Evolutionary conservation across 2,329 filamentous ascomycete genomes (phyloP).

Genomic region (Fusarium cicatricum): DNA sequence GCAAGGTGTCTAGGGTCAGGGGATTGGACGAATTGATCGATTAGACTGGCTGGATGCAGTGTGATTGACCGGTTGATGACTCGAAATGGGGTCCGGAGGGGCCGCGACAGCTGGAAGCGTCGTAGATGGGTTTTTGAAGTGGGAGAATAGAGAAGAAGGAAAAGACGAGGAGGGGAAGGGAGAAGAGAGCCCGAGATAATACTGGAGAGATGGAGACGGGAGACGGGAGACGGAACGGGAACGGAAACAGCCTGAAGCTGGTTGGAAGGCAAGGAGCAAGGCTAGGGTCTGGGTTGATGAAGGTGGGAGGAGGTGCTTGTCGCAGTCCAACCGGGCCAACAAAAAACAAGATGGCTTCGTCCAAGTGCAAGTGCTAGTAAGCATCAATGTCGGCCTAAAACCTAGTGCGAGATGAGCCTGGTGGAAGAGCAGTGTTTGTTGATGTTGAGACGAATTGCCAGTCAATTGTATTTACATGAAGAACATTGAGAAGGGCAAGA

Average conservation of each 20-base stretch:
- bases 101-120: constrained; percentile 12
- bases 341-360: constrained; percentile 18
- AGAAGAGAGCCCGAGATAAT: neutral
- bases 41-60: constrained; percentile 20
- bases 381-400: constrained; percentile 1
- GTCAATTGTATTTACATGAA: neutral
- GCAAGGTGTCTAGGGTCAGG: constrained; percentile 30
- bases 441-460: neutral
- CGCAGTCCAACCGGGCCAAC: constrained; percentile 25
- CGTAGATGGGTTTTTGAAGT: constrained; percentile 7
- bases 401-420: neutral
- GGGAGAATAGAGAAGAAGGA: constrained; percentile 5
- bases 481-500: neutral
- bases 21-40: constrained; percentile 18
- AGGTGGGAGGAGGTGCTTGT: constrained; percentile 17
- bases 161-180: constrained; percentile 2
- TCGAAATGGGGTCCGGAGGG: constrained; percentile 11
- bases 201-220: constrained; percentile 1
- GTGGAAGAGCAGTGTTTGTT: neutral
- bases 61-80: constrained; percentile 21
- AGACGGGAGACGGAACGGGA: constrained; percentile 19
- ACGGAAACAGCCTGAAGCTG: neutral
- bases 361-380: constrained; percentile 11
- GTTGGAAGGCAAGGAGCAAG: constrained; percentile 6
- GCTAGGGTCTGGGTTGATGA: constrained; percentile 25